Base-by-base conservation (phyloP, 2,329 filamentous ascomycete genomes). In the Metarhizium rileyi region DNA sequence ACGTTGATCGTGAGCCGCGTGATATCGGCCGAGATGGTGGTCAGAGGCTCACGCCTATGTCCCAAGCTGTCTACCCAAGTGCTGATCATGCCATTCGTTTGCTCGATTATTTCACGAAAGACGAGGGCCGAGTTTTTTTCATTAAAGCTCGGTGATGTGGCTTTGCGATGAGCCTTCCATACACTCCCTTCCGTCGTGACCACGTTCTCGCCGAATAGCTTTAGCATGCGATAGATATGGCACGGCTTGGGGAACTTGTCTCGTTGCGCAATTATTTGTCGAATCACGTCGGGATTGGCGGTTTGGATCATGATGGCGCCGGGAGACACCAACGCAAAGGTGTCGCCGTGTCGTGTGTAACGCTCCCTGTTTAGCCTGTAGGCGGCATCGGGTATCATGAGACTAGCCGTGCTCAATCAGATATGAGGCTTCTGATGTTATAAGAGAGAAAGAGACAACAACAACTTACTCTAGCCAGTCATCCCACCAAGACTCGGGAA, bases 111-210 rank as follows among this genome's bases (percentile, higher is more conserved):
- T 61, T 87, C 82, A 8, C 67, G 68, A 64, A 83, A 87, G 1
- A 86, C 81, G 25, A 86, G 63, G 14, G 75, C 72, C 50, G 87
- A 83, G 63, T 88, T 90, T 66, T 77, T 81, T 68, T 91, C 87
- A 50, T 84, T 87, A 65, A 91, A 90, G 4, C 80, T 80, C 0
- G 85, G 80, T 26, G 82, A 78, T 1, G 81, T 84, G 41, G 83
- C 76, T 66, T 86, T 88, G 53, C 86, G 78, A 63, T 91, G 86
- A 65, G 78, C 74, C 28, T 81, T 81, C 87, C 86, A 91, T 26
- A 76, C 66, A 1, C 70, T 61, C 1, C 86, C 86, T 63, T 90
- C 86, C 2, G 83, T 81, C 0, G 80, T 80, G 22, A 90, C 66
- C 2, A 90, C 75, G 61, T 87, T 91, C 50, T 80, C 74, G 33